These are phyloP conservation scores for Candida xyloterini DNA, from an alignment of 805 yeast species.

Conservation along the genomic window DNA sequence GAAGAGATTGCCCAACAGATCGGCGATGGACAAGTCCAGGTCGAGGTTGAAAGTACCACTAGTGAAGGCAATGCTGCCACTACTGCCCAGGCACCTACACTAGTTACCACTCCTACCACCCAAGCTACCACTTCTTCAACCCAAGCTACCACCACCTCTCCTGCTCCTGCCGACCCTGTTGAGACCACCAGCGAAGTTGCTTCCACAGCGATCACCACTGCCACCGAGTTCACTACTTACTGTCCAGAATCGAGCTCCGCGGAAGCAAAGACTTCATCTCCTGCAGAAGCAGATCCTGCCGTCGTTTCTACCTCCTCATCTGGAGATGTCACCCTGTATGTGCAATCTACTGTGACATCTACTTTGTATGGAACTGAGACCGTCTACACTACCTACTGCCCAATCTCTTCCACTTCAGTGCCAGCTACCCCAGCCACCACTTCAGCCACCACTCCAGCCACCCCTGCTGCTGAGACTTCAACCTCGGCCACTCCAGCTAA, in stretches of 20 bases:
- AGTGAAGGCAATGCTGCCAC: conserved; percentile 1
- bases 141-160: conserved; percentile 5
- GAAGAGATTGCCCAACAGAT: conserved; percentile 21
- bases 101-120: conserved; percentile 4
- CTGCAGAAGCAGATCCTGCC: conserved; percentile 8
- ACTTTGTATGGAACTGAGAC: conserved; percentile 17
- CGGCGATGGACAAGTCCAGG: conserved; percentile 27
- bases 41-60: conserved; percentile 1
- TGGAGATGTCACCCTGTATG: conserved; percentile 8
- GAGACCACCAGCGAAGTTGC: background rate
- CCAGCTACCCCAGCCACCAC: conserved; percentile 15
- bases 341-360: conserved; percentile 14
- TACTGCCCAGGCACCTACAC: conserved; percentile 2
- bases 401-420: conserved; percentile 2
- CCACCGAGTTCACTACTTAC: conserved; percentile 6
- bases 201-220: conserved; percentile 1
- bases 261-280: conserved; percentile 3
- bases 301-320: conserved; percentile 12
- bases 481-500: conserved; percentile 6
- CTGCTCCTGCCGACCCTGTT: conserved; percentile 2
- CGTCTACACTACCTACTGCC: conserved; percentile 25
- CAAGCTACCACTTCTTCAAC: conserved; percentile 11
- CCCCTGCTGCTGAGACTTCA: conserved; percentile 7
- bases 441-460: conserved; percentile 5
- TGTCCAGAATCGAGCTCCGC: conserved; percentile 5